Conservation (phyloP, 495 filamentous ascomycete species). For the Hypoxylon subgilvum region DNA sequence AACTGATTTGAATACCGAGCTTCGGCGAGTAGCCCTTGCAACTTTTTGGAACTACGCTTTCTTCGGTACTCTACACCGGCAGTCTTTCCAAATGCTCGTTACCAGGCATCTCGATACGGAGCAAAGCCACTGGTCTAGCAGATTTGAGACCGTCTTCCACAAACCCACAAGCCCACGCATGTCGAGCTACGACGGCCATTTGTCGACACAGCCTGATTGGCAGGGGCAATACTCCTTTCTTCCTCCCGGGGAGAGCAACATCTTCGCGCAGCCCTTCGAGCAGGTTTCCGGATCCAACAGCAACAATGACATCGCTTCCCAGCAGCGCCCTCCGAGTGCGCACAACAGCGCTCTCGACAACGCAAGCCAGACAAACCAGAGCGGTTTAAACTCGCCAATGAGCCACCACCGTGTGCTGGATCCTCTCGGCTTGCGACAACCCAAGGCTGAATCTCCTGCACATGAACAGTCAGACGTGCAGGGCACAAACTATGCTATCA, state of each 20-base stretch:
- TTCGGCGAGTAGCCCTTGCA: constrained; percentile 21
- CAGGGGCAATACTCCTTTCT: constrained; percentile 63
- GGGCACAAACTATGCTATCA: constrained; percentile 47
- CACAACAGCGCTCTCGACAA: constrained; percentile 44
- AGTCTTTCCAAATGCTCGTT: constrained; percentile 64
- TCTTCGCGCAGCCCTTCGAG: constrained; percentile 58
- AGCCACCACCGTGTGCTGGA: constrained; percentile 49
- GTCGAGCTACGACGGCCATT: constrained; percentile 62
- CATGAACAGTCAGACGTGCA: constrained; percentile 49
- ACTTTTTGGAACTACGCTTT: constrained; percentile 19
- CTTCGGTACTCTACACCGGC: constrained; percentile 28
- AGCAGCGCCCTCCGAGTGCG: constrained; percentile 49
- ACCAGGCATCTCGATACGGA: constrained; percentile 63
- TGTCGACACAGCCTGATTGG: constrained; percentile 65
- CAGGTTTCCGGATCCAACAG: constrained; percentile 51
- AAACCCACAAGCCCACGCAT: constrained; percentile 62
- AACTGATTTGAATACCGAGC: constrained; percentile 15
- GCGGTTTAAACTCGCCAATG: constrained; percentile 42
- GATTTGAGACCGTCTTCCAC: constrained; percentile 60
- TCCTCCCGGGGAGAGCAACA: constrained; percentile 55
- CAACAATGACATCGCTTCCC: constrained; percentile 50
- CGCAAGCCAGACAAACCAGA: constrained; percentile 44
- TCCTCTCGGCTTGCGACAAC: constrained; percentile 53
- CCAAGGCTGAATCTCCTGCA: constrained; percentile 41
- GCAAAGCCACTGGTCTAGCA: constrained; percentile 65